These are phyloP conservation scores for Chrysanthemum seticuspe DNA, from an alignment of 129 eudicot species.

Conservation along the genomic window DNA sequence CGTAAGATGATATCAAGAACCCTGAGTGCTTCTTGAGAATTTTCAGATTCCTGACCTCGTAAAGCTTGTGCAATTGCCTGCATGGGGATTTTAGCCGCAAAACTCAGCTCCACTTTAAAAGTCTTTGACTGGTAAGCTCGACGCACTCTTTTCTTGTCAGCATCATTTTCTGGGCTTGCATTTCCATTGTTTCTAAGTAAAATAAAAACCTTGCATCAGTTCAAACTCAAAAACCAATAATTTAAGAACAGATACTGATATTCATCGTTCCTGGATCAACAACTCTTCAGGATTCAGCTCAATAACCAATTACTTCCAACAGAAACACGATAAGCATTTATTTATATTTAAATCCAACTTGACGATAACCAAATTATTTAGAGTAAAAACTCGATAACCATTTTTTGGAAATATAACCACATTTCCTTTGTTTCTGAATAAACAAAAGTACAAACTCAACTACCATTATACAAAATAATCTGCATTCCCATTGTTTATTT, in stretches of 20 bases:
- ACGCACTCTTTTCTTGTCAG: constrained; percentile 57
- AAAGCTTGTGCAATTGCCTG: constrained; percentile 83
- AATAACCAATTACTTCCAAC: no score
- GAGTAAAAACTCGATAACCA: no score
- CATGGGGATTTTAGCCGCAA: constrained; percentile 92
- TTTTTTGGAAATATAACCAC: no score
- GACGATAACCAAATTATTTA: no score
- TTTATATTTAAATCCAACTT: no score
- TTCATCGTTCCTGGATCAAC: no score
- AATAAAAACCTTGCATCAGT: no score
- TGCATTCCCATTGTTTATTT: not conserved
- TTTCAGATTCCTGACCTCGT: constrained; percentile 84
- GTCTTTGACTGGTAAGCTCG: constrained; percentile 74
- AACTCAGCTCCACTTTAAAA: constrained; percentile 77
- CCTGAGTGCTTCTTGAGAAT: constrained; percentile 78
- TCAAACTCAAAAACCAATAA: no score
- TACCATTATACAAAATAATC: not conserved
- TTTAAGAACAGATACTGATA: no score
- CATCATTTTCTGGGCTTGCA: constrained; percentile 53
- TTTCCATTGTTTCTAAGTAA: constrained; percentile 58
- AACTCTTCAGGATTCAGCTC: no score
- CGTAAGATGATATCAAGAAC: constrained; percentile 85
- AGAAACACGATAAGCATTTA: no score
- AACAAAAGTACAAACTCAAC: not conserved
- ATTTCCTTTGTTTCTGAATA: constrained; percentile 20